These are phyloP conservation scores for Sphagnum fallax DNA, from an alignment of 228 moss, liverwort and hornwort genomes.

Conservation along the genomic window DNA sequence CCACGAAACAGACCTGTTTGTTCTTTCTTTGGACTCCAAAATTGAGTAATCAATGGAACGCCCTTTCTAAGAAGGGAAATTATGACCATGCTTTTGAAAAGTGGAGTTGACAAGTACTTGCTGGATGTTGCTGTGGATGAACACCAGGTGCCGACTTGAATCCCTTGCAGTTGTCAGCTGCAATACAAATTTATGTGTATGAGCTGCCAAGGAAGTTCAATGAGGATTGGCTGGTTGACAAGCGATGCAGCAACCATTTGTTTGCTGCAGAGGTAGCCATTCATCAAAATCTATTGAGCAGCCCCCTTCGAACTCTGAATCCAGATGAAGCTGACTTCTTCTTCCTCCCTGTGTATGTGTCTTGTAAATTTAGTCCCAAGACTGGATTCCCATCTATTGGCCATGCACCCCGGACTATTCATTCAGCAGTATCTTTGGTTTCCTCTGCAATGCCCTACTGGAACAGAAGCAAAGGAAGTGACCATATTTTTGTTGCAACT, in stretches of 20 bases:
- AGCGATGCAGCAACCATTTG: constrained; percentile 79
- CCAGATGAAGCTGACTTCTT: constrained; percentile 77
- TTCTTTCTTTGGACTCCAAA: background rate
- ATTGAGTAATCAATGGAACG: background rate
- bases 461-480: constrained; percentile 73
- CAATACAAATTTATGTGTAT: constrained; percentile 67
- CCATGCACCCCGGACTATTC: constrained; percentile 52
- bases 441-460: constrained; percentile 68
- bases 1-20: background rate
- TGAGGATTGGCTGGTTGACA: constrained; percentile 65
- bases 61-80: background rate
- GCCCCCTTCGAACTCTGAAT: constrained; percentile 64
- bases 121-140: constrained; percentile 4
- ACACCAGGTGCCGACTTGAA: constrained; percentile 28
- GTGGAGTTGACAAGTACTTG: background rate
- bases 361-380: constrained; percentile 79
- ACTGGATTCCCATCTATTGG: constrained; percentile 81
- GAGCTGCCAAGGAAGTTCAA: constrained; percentile 80
- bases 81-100: background rate
- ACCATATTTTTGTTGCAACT: constrained; percentile 87
- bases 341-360: constrained; percentile 89
- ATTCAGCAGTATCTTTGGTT: constrained; percentile 65
- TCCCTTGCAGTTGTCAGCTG: constrained; percentile 44
- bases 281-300: constrained; percentile 52
- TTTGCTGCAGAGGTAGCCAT: constrained; percentile 93